Base-by-base conservation (phyloP, 2,329 filamentous ascomycete genomes). In the Cladophialophora carrionii region DNA sequence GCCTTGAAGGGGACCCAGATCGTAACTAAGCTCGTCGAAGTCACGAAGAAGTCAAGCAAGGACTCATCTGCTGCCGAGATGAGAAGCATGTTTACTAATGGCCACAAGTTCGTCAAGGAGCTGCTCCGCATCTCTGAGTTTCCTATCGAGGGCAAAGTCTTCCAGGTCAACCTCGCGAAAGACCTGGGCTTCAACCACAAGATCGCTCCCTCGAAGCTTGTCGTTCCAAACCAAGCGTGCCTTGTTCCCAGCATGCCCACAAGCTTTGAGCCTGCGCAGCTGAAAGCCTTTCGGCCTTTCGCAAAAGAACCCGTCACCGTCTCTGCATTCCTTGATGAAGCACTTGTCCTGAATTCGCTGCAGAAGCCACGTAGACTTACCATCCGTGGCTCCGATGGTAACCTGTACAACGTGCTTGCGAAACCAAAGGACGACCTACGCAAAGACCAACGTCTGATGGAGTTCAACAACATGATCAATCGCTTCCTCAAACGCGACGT, bases 381-480 rank as follows among this genome's bases (percentile, higher is more conserved):
- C 17, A 90, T 95, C 6, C 86, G 91, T 61, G 95, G 94, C 0
- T 94, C 91, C 0, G 92, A 99, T 77, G 95, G 96, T 7, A 90
- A 89, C 64, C 84, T 85, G 20, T 99, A 99, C 76, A 91, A 91
- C 69, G 85, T 99, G 7, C 84, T 99, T 62, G 96, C 96, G 81
- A 99, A 99, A 74, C 96, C 95, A 8, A 98, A 98, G 76, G 95
- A 99, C 75, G 96, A 99, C 76, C 85, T 99, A 26, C 90, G 95
- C 57, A 99, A 96, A 71, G 96, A 99, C 73, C 94, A 98, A 76
- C 91, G 95, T 58, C 87, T 99, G 22, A 99, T 99, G 93, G 96
- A 99, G 75, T 99, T 99, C 82, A 99, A 98, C 76, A 88, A 90
- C 53, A 95, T 98, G 86, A 98, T 99, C 81, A 99, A 99, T 76